Evolutionary conservation across 768 basidiomycete species (phyloP), one percentile per base, ranked within the genome.

Genomic region (Tulasnella sp.): DNA sequence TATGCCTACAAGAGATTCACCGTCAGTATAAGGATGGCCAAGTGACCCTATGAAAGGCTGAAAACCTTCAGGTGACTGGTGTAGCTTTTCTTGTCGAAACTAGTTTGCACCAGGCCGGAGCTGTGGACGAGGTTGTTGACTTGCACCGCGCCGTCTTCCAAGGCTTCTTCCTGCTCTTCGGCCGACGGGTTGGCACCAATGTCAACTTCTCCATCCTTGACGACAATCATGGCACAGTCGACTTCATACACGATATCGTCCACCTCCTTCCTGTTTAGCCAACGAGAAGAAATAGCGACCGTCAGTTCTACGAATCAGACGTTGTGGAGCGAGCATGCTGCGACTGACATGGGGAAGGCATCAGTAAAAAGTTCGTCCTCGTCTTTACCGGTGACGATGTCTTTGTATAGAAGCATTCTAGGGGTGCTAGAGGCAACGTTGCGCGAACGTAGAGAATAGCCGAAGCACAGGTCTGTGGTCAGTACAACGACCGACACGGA

Each of bases 351-450:
- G 28, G 92, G 92, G 89, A 93, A 98, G 83, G 96, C 96, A 88
- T 97, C 96, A 40, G 96, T 96, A 90, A 94, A 91, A 90, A 98
- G 93, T 89, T 98, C 97, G 85, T 97, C 96, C n/a, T n/a, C n/a
- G n/a, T n/a, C n/a, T n/a, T n/a, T n/a, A 72, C 86, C 91, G 75
- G 91, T 86, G 80, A 98, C n/a, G 81, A 94, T 85, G 86, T 96
- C 95, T 40, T 81, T 58, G 88, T 91, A 96, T 84, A 96, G 87
- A 86, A 95, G 86, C 95, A 96, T 95, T 81, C 81, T 87, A 83
- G 78, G 22, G 37, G 37, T 37, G 37, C 37, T 37, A 37, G 37
- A 37, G 37, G 37, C 37, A 37, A 37, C 37, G 37, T 72, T 41
- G 1, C 40, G 34, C 69, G 40, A n/a, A 24, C n/a, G 22, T 14